Conservation (phyloP, 176 grass and related monocot species). For the Rhynchospora tenuis region DNA sequence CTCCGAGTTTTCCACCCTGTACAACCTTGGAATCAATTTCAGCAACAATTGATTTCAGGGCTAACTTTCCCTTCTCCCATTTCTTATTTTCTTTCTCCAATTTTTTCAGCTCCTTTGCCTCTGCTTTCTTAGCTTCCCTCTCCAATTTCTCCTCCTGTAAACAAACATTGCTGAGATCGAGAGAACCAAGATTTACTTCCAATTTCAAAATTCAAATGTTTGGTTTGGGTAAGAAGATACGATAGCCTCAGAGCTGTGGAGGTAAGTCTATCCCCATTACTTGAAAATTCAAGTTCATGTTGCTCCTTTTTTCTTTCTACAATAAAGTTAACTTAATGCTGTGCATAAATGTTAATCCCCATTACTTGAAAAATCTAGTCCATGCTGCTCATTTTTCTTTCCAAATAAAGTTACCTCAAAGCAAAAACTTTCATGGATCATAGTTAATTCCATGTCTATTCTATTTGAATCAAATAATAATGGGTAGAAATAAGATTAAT, state of each 20-base stretch:
- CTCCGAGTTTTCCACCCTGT: conserved; percentile 63
- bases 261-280: not conserved
- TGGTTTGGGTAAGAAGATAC: not conserved
- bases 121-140: conserved; percentile 61
- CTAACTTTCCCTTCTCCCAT: conserved; percentile 74
- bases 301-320: not conserved
- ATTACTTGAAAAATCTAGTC: too few species aligned
- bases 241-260: not conserved
- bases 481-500: not conserved
- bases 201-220: not conserved
- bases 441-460: not conserved
- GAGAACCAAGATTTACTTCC: not conserved
- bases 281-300: not conserved
- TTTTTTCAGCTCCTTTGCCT: conserved; percentile 47
- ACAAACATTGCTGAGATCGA: not conserved
- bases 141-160: conserved; percentile 55
- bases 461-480: not conserved
- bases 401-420: not conserved
- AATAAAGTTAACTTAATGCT: not conserved
- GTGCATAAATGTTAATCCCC: too few species aligned
- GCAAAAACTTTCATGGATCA: not conserved
- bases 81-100: conserved; percentile 51
- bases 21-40: conserved; percentile 52
- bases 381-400: too few species aligned
- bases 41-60: conserved; percentile 54